Evolutionary conservation across 2,329 filamentous ascomycete species (phyloP).

Genomic region (Paecilomyces sp.): DNA sequence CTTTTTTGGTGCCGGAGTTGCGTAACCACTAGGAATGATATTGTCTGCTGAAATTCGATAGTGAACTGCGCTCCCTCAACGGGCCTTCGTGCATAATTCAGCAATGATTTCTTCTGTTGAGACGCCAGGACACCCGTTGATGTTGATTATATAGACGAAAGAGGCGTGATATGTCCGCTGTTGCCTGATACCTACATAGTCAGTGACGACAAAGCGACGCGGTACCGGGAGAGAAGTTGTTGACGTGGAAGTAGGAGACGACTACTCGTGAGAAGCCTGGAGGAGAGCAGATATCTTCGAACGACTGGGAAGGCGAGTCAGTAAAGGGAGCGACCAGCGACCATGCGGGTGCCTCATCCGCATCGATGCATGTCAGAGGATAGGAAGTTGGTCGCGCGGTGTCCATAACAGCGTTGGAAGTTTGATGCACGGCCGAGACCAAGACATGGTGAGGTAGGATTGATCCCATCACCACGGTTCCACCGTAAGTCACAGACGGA

Average conservation of each 20-base stretch:
- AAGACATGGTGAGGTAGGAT: background rate
- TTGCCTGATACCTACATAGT: background rate
- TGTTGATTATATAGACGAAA: background rate
- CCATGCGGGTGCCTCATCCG: background rate
- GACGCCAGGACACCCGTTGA: background rate
- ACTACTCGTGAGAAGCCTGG: background rate
- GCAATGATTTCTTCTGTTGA: background rate
- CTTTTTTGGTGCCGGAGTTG: background rate
- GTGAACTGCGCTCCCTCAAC: background rate
- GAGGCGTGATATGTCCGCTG: background rate
- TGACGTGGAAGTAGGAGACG: background rate
- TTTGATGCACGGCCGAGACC: background rate
- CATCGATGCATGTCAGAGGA: background rate
- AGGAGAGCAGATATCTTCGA: background rate
- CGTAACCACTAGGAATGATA: background rate
- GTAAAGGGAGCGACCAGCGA: background rate
- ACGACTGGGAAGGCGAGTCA: background rate
- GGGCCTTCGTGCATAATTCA: background rate
- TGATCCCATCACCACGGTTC: background rate
- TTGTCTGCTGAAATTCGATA: background rate
- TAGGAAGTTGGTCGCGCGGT: background rate
- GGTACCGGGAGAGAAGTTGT: background rate
- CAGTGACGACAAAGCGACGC: background rate
- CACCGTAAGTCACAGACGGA: background rate
- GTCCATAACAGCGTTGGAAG: background rate